Evolutionary conservation across 306 rosid species (phyloP).

Genomic region (Potentilla sterilis): DNA sequence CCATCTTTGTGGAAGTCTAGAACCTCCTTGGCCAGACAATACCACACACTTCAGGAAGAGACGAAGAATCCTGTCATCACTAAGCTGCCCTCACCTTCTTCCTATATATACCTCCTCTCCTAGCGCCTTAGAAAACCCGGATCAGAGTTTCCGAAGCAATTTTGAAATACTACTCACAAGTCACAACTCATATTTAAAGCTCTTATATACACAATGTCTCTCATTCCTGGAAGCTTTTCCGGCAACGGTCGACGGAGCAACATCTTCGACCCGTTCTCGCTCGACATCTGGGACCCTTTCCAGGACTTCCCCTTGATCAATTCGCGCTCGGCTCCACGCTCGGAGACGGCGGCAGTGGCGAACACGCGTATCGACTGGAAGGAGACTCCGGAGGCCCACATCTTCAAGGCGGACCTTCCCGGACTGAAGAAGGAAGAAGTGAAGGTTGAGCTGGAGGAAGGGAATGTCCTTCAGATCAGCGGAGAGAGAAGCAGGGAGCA

Average conservation of each 20-base stretch:
- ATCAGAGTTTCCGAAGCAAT: not conserved
- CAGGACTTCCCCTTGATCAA: conserved; percentile 18
- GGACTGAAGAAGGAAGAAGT: conserved; percentile 39
- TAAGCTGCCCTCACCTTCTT: not conserved
- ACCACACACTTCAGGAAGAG: not conserved
- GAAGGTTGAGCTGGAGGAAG: conserved; percentile 40
- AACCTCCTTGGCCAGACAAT: not conserved
- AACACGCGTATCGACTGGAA: conserved; percentile 40
- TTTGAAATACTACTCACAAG: no score
- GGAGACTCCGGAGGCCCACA: conserved; percentile 37
- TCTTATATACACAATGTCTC: conserved; percentile 3
- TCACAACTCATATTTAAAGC: not conserved
- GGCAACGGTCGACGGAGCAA: conserved; percentile 26
- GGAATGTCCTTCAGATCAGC: conserved; percentile 30
- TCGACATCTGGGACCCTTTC: conserved; percentile 32
- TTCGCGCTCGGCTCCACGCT: conserved; percentile 4
- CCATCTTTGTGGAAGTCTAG: not conserved
- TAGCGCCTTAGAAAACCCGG: not conserved
- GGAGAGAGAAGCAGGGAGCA: conserved; percentile 32
- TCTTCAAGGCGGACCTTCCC: conserved; percentile 40
- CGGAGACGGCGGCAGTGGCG: conserved; percentile 33
- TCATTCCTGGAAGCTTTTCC: conserved; percentile 23
- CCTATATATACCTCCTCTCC: not conserved
- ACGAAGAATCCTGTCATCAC: not conserved
- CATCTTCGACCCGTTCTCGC: conserved; percentile 32